Evolutionary conservation across 2,329 filamentous ascomycete genomes (phyloP).

Genomic region (Pyrenophora seminiperda): DNA sequence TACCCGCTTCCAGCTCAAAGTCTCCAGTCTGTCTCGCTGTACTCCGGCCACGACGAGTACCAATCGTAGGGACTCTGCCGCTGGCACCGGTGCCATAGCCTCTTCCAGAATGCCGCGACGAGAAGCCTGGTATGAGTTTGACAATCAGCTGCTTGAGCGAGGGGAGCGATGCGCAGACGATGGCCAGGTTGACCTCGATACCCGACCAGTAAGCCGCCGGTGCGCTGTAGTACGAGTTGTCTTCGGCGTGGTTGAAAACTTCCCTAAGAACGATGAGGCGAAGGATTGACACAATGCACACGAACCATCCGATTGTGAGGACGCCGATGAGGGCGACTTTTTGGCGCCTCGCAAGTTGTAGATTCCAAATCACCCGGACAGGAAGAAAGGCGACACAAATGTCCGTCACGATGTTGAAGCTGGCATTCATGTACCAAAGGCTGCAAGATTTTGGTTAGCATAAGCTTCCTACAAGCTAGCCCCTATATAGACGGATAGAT

Average conservation of each 20-base stretch:
- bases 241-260: slow-evolving; percentile 20
- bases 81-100: slow-evolving; percentile 9
- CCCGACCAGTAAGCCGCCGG: slow-evolving; percentile 36
- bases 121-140: slow-evolving; percentile 29
- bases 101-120: slow-evolving; percentile 14
- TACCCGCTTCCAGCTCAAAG: slow-evolving; percentile 16
- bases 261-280: slow-evolving; percentile 30
- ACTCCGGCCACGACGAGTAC: slow-evolving; percentile 1
- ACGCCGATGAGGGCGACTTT: slow-evolving; percentile 30
- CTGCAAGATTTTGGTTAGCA: slow-evolving; percentile 8
- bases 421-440: slow-evolving; percentile 29
- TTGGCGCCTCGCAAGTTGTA: slow-evolving; percentile 30
- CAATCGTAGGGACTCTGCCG: background rate
- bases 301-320: slow-evolving; percentile 41
- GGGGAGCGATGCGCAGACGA: slow-evolving; percentile 41
- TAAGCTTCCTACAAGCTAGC: background rate
- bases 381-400: slow-evolving; percentile 33
- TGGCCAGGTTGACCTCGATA: slow-evolving; percentile 40
- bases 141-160: slow-evolving; percentile 38
- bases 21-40: slow-evolving; percentile 15
- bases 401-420: slow-evolving; percentile 33
- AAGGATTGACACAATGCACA: slow-evolving; percentile 40
- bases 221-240: slow-evolving; percentile 31
- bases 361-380: slow-evolving; percentile 28
- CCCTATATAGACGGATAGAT: too few species aligned